Evolutionary conservation across 1,284 basidiomycete species (phyloP), one percentile per base, ranked within the genome.

Genomic region (Takashimella koratensis): DNA sequence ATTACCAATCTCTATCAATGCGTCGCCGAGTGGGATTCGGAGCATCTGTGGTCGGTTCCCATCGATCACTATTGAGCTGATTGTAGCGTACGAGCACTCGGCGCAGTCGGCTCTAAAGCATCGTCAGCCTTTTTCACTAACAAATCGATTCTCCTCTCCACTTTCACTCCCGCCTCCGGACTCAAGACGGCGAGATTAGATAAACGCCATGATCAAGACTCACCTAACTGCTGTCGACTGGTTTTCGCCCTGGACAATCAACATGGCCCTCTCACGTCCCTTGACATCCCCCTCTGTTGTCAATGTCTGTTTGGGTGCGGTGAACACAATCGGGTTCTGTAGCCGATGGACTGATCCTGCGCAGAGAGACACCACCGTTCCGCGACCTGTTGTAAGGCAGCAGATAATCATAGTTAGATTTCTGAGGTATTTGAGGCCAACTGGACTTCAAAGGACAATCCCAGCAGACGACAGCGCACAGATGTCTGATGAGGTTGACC

Each of bases 61-160:
- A 52, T 77, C 74, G 27, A 77, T 59, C 25, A 73, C 63, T 10
- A 77, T 57, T 3, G 71, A 70, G 39, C 58, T 51, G 43, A 77
- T 67, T 11, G 60, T 63, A 2, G 67, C 66, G 21, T 52, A 44
- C 6, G 62, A 59, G 57, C 76, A 77, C 13, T 58, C 42, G 16
- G 61, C 59, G 58, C 75, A 77, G 58, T 77, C 76, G 27, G 71
- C 75, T 40, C 76, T 77, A 56, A 10, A n/a, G n/a, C n/a, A n/a
- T n/a, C n/a, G n/a, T n/a, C n/a, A n/a, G n/a, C n/a, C n/a, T n/a
- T n/a, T n/a, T n/a, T n/a, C n/a, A n/a, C n/a, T n/a, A n/a, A n/a
- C n/a, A n/a, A n/a, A n/a, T n/a, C n/a, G n/a, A n/a, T n/a, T n/a
- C 43, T 20, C 6, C n/a, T 43, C 42, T 13, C 19, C 39, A 36